phyloP scores from a whole-genome alignment of 2,329 filamentous ascomycete genomes.

The Neospermospora avenae region DNA sequence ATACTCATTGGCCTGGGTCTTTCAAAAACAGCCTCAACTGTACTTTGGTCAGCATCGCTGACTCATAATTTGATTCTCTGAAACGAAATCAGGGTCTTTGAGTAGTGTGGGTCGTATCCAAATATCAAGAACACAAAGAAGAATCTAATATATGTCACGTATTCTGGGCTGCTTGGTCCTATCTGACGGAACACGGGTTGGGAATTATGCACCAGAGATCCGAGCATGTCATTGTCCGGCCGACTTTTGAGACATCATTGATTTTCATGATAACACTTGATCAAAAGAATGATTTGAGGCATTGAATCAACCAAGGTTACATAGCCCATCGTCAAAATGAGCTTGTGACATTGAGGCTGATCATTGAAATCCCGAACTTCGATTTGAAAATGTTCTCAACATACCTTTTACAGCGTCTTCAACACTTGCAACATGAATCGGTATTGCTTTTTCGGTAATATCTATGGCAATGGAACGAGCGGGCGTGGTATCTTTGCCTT shows the following conservation, averaged over 20 bases:
- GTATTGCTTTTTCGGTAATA: slow-evolving; percentile 2
- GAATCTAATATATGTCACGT: too few species aligned
- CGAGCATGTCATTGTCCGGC: too few species aligned
- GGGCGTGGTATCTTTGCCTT: not conserved
- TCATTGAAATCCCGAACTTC: not conserved
- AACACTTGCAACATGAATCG: slow-evolving; percentile 1
- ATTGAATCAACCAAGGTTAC: not conserved
- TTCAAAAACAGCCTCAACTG: not conserved
- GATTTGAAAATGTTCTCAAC: not conserved
- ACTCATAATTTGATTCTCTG: too few species aligned
- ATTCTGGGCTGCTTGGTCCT: too few species aligned
- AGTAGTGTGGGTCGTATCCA: too few species aligned
- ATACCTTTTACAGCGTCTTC: slow-evolving; percentile 1
- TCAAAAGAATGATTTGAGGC: not conserved
- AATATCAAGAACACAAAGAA: too few species aligned
- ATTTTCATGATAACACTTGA: too few species aligned
- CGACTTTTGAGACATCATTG: too few species aligned
- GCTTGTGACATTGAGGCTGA: not conserved
- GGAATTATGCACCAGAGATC: too few species aligned
- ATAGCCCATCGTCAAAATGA: not conserved
- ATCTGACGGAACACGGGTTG: too few species aligned
- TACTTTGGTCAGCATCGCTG: not conserved
- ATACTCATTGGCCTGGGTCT: slow-evolving; percentile 2
- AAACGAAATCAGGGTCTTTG: not conserved
- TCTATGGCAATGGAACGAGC: not conserved